phyloP scores from a whole-genome alignment of 768 basidiomycete species.

The Collybiopsis luxurians region DNA sequence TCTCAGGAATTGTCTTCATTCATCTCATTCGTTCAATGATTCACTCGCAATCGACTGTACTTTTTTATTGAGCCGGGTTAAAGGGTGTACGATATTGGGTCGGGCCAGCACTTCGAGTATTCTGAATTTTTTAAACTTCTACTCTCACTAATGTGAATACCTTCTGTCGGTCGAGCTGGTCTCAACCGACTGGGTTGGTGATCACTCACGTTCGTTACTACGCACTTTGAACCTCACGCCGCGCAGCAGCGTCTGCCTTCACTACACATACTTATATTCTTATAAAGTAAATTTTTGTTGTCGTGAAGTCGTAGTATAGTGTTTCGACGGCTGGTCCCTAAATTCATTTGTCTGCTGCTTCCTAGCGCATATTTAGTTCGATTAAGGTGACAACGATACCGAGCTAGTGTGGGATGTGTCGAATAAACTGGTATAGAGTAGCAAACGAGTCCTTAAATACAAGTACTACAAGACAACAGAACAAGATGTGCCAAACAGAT shows the following conservation, averaged over 20 bases:
- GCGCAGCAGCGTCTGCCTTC: not conserved
- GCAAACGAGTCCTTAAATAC: not conserved
- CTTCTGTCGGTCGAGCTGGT: conserved; percentile 4
- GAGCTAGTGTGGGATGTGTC: not conserved
- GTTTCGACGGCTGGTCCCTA: not conserved
- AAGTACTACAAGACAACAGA: not conserved
- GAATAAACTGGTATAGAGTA: conserved; percentile 4
- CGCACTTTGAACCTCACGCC: not conserved
- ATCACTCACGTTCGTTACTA: conserved; percentile 6
- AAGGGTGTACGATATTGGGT: conserved; percentile 8
- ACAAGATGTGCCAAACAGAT: not conserved
- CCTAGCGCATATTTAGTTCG: not conserved
- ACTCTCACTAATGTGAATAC: not conserved
- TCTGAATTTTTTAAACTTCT: not conserved
- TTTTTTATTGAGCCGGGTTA: conserved; percentile 19
- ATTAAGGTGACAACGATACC: not conserved
- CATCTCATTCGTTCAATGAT: conserved; percentile 24
- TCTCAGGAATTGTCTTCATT: conserved; percentile 35
- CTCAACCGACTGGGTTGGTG: not conserved
- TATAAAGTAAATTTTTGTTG: not conserved
- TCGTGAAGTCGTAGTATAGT: not conserved
- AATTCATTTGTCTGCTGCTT: not conserved
- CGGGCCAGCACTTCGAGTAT: not conserved
- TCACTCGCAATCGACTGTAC: not conserved
- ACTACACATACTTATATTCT: not conserved